Evolutionary conservation across 352 stramenopile species (phyloP), one percentile per base, ranked within the genome.

Genomic region (Nannochloropsis limnetica): DNA sequence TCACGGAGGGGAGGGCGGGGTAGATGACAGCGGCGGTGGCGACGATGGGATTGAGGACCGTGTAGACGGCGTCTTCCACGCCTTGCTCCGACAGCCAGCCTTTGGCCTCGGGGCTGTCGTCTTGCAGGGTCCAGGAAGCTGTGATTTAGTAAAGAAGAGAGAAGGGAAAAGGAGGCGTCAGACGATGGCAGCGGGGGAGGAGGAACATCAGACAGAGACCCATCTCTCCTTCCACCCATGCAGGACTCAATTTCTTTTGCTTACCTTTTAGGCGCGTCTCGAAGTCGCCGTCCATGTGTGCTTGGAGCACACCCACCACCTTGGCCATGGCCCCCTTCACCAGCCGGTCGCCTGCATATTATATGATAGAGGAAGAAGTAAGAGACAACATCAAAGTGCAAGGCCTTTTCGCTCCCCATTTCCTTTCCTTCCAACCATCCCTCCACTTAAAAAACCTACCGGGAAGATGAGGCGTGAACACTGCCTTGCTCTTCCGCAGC

Each of bases 31-130:
- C 54, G 23, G 54, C 54, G 17, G 54, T 69, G 20, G 54, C 54
- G 54, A 69, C 23, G 23, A 69, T 28, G 23, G 54, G 54, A 15
- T 69, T 69, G 8, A 69, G 54, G 54, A 69, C 54, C 5, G 54
- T 69, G 20, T 69, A 28, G 54, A 69, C 54, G 54, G 54, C 54
- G 54, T 69, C 54, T 28, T 69, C 54, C 54, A 69, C 23, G 54
- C 54, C 54, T 28, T 69, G 54, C 20, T 69, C 54, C 5, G 54
- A 69, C 20, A 69, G 54, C 54, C 54, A 69, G 54, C 54, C 54
- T 69, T 69, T 69, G 8, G 20, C 23, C 54, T 69, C 54, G 5
- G 54, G 20, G 54, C 1, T 69, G 23, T 69, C 54, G 20, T 69
- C 54, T 69, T 69, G 54, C 54, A 69, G 54, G 5, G 23, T 69